Evolutionary conservation across 2,329 filamentous ascomycete species (phyloP), one percentile per base, ranked within the genome.

Genomic region (Fragosphaeria purpurea): DNA sequence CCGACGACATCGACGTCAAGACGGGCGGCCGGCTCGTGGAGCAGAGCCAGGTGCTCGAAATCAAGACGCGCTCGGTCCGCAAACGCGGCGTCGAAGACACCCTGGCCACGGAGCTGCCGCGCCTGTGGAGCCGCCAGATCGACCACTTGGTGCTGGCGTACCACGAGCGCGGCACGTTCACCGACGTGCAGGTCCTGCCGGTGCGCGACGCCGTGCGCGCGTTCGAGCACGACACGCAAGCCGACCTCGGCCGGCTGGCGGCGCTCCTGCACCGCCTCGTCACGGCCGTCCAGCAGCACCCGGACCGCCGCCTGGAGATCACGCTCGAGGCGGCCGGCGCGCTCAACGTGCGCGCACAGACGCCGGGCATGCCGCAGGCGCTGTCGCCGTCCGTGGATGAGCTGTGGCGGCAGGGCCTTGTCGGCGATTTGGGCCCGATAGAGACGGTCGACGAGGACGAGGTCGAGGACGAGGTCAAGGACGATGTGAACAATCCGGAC

Each of bases 71-170:
- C 32, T 65, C 60, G 22, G 49, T 56, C 6, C 48, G 52, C 1
- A 57, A 56, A n/a, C 52, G 55, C 12, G 53, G 55, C 4, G 33
- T 32, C 40, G 58, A 59, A 2, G 60, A 67, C 45, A 59, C 61
- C 13, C 53, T 71, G 0, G 60, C 52, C 9, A 56, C 65, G 4
- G 65, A 73, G 42, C 56, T 74, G 8, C 69, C 67, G 5, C 68
- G 69, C 0, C 58, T 73, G 7, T 74, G 71, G 70, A 51, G 68
- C 1, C 51, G 62, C 0, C 70, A 70, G 50, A 62, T 67, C 5
- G 58, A 64, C 1, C 65, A 64, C 7, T 66, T 73, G 40, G 57
- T 74, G 33, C 56, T 72, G 2, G 71, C 68, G 0, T 70, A 66
- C 52, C 71, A 74, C 46, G 50, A 58, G 5, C 47, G 42, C 1